phyloP scores from a whole-genome alignment of 768 basidiomycete species.

The Tylopilus plumbeoviolaceoides region DNA sequence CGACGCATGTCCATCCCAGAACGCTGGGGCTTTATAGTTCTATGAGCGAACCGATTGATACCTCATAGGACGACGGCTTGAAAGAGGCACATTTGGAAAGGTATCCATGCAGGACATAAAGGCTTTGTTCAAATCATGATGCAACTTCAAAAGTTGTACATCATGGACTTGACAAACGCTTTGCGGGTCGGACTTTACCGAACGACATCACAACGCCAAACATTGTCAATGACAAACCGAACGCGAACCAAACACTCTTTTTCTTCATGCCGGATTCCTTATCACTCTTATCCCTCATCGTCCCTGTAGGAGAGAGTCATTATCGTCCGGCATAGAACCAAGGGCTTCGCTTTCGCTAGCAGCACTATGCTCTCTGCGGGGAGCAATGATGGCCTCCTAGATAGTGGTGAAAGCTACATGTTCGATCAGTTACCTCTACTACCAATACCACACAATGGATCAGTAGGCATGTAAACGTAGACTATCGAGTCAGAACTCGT shows the following conservation, averaged over 20 bases:
- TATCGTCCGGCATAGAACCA: constrained; percentile 43
- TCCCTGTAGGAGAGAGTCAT: constrained; percentile 23
- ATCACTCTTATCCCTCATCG: constrained; percentile 24
- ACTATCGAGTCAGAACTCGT: constrained; percentile 38
- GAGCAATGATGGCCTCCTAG: constrained; percentile 69
- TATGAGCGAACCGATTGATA: too few species aligned
- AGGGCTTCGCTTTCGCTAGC: constrained; percentile 73
- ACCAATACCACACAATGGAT: not conserved
- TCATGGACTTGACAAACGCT: too few species aligned
- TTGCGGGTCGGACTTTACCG: constrained; percentile 15
- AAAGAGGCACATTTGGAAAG: not conserved
- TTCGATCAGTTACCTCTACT: too few species aligned
- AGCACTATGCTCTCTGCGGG: constrained; percentile 50
- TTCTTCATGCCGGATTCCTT: constrained; percentile 25
- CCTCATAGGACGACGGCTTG: too few species aligned
- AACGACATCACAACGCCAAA: constrained; percentile 16
- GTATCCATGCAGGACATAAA: constrained; percentile 1
- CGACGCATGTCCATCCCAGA: constrained; percentile 2
- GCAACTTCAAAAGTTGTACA: too few species aligned
- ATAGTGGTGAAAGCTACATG: constrained; percentile 68
- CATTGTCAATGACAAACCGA: constrained; percentile 6
- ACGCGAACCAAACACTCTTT: not conserved
- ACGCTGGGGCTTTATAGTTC: not conserved
- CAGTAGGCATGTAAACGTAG: not conserved
- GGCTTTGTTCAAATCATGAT: too few species aligned